Evolutionary conservation across 306 rosid genomes (phyloP), one percentile per base, ranked within the genome.

Genomic region (Oxytropis ochrocephala): DNA sequence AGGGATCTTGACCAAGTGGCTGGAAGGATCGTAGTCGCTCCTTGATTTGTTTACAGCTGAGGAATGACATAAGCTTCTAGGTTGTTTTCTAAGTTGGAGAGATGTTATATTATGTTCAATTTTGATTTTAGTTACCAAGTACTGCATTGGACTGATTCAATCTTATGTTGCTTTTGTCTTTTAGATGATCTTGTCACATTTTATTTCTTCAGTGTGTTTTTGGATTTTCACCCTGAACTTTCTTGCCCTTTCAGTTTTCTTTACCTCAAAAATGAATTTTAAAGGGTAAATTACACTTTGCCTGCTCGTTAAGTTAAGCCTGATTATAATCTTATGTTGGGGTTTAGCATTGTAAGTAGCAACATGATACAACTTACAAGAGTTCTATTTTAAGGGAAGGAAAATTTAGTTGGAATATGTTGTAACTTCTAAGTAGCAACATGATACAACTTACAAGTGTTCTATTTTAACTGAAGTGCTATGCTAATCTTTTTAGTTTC

Each of bases 1-100:
- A 47, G 83, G 14, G 83, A 79, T 63, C 75, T 79, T 29, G 83
- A 79, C 52, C 83, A 79, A 16, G 83, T 79, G 32, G 79, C 77
- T 0, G 83, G 83, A 47, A 17, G 80, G 1, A 79, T 79, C 8
- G 80, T 62, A 9, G 48, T 69, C 55, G 80, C 83, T 9, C 80
- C 76, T 47, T 79, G 80, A 79, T 79, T 13, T 12, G 7, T 54
- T 0, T 73, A 7, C 42, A 35, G 53, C 53, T 12, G 42, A 69
- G 6, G 73, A 17, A 0, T 10, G 11, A 8, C 8, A 16, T 30
- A 24, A 36, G 14, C 21, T 10, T 67, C 58, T 11, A 67, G 72
- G 39, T 60, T 78, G 50, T 67, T 16, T n/a, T 17, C 56, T 11
- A 47, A 27, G 47, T 64, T 72, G 52, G 48, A 39, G 70, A 71